Percentiles rank a stretch among this genome's conserved stretches.
These are phyloP conservation scores for Danielia oregonensis DNA, from an alignment of 805 yeast species.

Conservation along the genomic window DNA sequence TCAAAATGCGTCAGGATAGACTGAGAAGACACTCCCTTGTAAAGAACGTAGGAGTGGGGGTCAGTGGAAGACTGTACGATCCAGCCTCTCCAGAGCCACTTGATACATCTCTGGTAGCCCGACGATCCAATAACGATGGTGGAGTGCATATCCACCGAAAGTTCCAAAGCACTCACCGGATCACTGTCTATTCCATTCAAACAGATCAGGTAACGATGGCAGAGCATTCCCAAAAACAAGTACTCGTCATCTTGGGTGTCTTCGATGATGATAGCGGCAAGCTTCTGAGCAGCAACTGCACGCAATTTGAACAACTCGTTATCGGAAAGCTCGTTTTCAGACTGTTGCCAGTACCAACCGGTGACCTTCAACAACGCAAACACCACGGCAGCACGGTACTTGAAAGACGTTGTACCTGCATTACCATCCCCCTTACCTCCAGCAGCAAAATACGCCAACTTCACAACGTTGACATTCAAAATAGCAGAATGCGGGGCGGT, in stretches of 20 bases:
- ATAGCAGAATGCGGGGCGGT: slow-evolving; percentile 56
- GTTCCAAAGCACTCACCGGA: slow-evolving; percentile 74
- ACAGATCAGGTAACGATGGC: slow-evolving; percentile 68
- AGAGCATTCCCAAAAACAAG: slow-evolving; percentile 69
- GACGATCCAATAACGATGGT: slow-evolving; percentile 72
- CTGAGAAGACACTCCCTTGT: slow-evolving; percentile 55
- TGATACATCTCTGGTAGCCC: slow-evolving; percentile 82
- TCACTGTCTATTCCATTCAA: slow-evolving; percentile 56
- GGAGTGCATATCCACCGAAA: slow-evolving; percentile 83
- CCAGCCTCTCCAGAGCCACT: slow-evolving; percentile 95
- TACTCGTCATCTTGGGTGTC: slow-evolving; percentile 53
- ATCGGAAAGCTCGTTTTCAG: slow-evolving; percentile 60
- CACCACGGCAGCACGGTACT: slow-evolving; percentile 64
- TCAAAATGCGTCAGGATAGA: slow-evolving; percentile 62
- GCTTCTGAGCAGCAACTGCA: slow-evolving; percentile 65
- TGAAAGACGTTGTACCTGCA: slow-evolving; percentile 49
- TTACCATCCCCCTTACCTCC: slow-evolving; percentile 70
- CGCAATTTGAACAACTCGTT: slow-evolving; percentile 59
- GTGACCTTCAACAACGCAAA: slow-evolving; percentile 74
- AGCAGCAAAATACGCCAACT: slow-evolving; percentile 66
- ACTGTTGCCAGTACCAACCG: slow-evolving; percentile 68
- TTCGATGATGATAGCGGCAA: slow-evolving; percentile 72
- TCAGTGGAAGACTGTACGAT: slow-evolving; percentile 70
- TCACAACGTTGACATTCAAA: slow-evolving; percentile 54
- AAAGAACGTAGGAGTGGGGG: slow-evolving; percentile 65